Conservation (phyloP, 169 alveolate species). For the Plasmodium inui region DNA sequence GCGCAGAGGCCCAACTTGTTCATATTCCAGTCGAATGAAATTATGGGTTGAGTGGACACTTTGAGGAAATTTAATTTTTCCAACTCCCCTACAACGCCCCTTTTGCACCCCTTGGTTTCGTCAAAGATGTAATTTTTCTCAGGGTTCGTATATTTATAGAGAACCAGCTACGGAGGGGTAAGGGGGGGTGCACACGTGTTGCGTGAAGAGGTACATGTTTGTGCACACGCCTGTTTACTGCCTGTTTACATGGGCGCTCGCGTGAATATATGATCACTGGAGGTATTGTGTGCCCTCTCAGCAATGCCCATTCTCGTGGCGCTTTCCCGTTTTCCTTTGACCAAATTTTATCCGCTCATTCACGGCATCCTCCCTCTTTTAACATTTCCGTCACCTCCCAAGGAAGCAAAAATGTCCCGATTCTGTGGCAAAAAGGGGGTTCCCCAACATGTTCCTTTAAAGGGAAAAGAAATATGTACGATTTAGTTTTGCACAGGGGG, state of each 20-base stretch:
- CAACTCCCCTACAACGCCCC: conserved; percentile 92
- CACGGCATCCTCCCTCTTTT: conserved; percentile 23
- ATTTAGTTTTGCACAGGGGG: background rate
- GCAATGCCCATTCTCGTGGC: background rate
- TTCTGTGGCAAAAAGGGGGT: conserved; percentile 93
- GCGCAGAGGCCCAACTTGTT: conserved; percentile 84
- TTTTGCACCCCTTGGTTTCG: conserved; percentile 78
- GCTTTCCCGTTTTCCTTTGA: background rate
- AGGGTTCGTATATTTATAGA: conserved; percentile 86
- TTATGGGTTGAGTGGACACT: conserved; percentile 93
- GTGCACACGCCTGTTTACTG: background rate
- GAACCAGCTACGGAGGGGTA: conserved; percentile 89
- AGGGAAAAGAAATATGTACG: background rate
- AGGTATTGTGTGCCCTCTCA: background rate
- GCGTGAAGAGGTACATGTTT: background rate
- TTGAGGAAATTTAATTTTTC: conserved; percentile 91
- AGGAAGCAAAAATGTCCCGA: conserved; percentile 90
- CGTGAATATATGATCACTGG: background rate
- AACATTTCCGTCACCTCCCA: conserved; percentile 92
- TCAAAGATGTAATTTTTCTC: conserved; percentile 84
- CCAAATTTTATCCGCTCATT: background rate
- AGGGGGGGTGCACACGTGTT: conserved; percentile 9
- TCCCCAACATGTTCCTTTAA: conserved; percentile 94
- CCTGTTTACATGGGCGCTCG: background rate
- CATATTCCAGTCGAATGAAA: conserved; percentile 91